Evolutionary conservation across 148 eudicot genomes (phyloP).

Genomic region (Rhododendron simsii): DNA sequence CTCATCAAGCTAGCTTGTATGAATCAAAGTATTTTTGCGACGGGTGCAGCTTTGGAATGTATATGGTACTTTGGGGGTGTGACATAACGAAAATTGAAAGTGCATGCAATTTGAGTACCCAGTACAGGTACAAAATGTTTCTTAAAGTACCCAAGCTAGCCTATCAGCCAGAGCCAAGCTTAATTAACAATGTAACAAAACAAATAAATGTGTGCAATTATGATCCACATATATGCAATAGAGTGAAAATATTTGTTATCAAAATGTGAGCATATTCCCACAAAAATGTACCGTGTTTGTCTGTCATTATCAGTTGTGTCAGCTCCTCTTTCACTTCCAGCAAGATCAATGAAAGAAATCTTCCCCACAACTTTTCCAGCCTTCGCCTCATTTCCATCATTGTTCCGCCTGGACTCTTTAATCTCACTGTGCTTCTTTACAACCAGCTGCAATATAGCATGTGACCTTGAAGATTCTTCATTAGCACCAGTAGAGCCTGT

Average conservation of each 20-base stretch:
- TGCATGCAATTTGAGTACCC: background rate
- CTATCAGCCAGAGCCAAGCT: background rate
- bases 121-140: background rate
- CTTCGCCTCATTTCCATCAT: conserved; percentile 66
- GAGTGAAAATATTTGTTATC: background rate
- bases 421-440: conserved; percentile 84
- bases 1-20: background rate
- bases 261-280: background rate
- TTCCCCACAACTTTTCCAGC: conserved; percentile 87
- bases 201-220: background rate
- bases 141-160: background rate
- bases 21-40: background rate
- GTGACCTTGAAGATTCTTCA: conserved; percentile 98
- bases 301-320: conserved; percentile 98
- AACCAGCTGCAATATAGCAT: conserved; percentile 95
- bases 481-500: conserved; percentile 99
- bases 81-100: background rate
- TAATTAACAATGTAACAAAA: background rate
- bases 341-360: conserved; percentile 96
- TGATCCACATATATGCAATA: background rate
- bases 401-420: conserved; percentile 67
- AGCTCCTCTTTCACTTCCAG: conserved; percentile 99
- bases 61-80: background rate
- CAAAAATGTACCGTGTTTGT: conserved; percentile 68
- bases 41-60: background rate